Base-by-base conservation (phyloP, 768 basidiomycete species). In the Boletales sp. region DNA sequence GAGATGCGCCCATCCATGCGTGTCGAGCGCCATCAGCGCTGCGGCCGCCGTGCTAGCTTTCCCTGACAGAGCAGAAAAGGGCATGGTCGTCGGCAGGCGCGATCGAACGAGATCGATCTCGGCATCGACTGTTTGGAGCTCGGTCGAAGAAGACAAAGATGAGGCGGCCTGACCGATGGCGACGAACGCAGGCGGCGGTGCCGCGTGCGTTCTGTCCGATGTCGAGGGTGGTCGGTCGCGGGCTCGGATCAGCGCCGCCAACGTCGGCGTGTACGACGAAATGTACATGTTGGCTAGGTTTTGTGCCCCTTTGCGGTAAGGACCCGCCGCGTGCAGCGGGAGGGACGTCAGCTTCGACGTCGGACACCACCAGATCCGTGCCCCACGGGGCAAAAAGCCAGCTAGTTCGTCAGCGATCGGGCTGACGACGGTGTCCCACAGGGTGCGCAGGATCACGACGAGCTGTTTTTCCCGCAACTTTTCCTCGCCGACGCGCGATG, bases 211-310 rank as follows among this genome's bases (percentile, higher is more conserved):
- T 27, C 9, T 13, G 29, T 40, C 14, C 18, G 34, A 17, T 12
- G 43, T 2, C 5, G 42, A 21, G 2, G 31, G 21, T 29, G 31
- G 21, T 29, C 19, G 45, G 13, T 35, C 34, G 7, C 69, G 59
- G 8, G 62, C 58, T 6, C 60, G 56, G 19, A 64, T 53, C 12
- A 70, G 56, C 8, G 70, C 65, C 9, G 57, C 47, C 3, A 70
- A 17, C 0, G 66, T 64, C 0, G 70, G 69, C 8, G 67, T 71
- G 44, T 70, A 70, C 13, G 69, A 70, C 6, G 70, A 70, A 31
- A 70, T 21, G 40, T 61, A 58, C 8, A 66, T 38, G 40, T 56
- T 48, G 2, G 55, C 10, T 43, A 58, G 40, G 44, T 53, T 55
- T 10, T 29, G 27, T 0, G 31, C 45, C 13, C 51, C 45, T 18